phyloP scores from a whole-genome alignment of 169 alveolate genomes.

The Blepharisma undulans region DNA sequence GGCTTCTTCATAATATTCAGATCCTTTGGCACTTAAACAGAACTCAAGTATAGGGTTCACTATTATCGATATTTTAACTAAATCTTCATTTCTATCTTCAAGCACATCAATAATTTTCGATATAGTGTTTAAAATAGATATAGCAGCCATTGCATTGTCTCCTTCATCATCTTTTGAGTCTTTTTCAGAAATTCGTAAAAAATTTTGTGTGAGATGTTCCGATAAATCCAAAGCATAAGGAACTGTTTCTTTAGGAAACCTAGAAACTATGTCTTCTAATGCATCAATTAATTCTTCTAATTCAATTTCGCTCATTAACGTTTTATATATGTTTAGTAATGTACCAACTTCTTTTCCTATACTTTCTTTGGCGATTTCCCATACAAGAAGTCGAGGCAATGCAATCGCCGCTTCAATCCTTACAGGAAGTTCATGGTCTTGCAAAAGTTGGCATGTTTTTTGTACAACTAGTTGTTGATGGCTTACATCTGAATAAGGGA shows the following conservation, averaged over 20 bases:
- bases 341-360: conserved; percentile 60
- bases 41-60: not conserved
- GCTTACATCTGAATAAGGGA: conserved; percentile 13
- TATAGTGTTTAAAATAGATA: conserved; percentile 15
- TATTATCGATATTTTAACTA: not conserved
- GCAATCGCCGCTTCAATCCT: conserved; percentile 72
- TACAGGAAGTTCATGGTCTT: conserved; percentile 69
- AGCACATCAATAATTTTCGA: conserved; percentile 13
- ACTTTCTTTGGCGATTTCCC: conserved; percentile 46
- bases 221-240: conserved; percentile 31
- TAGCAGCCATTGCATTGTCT: conserved; percentile 16
- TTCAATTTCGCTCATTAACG: conserved; percentile 81
- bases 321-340: conserved; percentile 62
- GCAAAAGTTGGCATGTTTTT: conserved; percentile 39
- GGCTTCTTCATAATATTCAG: conserved; percentile 3
- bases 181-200: not conserved
- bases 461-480: conserved; percentile 46
- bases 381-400: conserved; percentile 51
- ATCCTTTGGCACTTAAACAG: not conserved
- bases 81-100: not conserved
- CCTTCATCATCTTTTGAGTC: not conserved
- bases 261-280: conserved; percentile 56
- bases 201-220: not conserved
- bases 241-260: not conserved
- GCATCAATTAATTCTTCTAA: conserved; percentile 77